Base-by-base conservation (phyloP, 176 grass and related monocot genomes). In the Thinopyrum elongatum region DNA sequence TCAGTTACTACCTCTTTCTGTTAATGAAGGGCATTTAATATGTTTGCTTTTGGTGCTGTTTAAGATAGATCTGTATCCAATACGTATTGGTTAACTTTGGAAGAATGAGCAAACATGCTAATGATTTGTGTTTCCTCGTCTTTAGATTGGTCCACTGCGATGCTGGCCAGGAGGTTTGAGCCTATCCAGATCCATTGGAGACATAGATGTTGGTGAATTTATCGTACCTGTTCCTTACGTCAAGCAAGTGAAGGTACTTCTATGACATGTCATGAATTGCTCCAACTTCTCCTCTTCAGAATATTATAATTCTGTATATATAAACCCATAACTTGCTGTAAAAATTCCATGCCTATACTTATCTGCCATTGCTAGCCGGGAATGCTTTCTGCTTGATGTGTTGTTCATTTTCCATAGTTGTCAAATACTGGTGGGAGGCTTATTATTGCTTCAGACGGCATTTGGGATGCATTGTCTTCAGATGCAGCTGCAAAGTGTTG, bases 381-480 rank as follows among this genome's bases (percentile, higher is more conserved):
- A 62, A 16, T 78, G 38, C 58, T 62, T 58, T 78, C 49, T 53
- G 63, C 41, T 78, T 65, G 28, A 74, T 84, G 4, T 38, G 62
- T 51, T 85, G 46, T 80, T 83, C 39, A 17, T 53, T 75, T 57
- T 67, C 25, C 1, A 7, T 78, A 98, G 95, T 74, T 98, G 86
- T 95, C 93, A 85, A 95, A 87, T 90, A 83, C 85, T 63, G 95
- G 95, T 38, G 95, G 93, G 88, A 92, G 95, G 87, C 89, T 98
- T 80, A 98, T 98, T 87, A 95, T 98, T 88, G 93, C 95, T 83
- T 98, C 95, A 73, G 95, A 98, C 19, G 95, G 95, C 71, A 98
- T 98, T 76, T 98, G 95, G 95, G 95, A 98, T 92, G 91, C 95
- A 78, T 80, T 98, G 46, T 89, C 95, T 30, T 95, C 93, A 47